phyloP scores from a whole-genome alignment of 2,329 filamentous ascomycete species.

The Penicillium sp. region DNA sequence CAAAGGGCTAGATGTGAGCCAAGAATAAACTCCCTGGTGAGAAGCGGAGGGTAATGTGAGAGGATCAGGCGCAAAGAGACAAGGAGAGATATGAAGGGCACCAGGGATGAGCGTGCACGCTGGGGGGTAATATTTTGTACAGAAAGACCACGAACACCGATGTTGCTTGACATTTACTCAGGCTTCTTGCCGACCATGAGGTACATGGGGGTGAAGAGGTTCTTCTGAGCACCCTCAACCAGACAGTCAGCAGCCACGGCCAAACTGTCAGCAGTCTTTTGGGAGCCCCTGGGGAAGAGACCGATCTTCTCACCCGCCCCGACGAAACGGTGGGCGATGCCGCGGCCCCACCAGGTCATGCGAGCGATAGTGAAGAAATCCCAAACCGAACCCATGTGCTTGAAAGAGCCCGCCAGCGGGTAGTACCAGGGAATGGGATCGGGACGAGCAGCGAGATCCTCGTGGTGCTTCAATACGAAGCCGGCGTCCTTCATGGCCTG shows the following conservation, averaged over 20 bases:
- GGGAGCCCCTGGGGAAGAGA: constrained; percentile 75
- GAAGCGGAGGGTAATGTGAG: constrained; percentile 9
- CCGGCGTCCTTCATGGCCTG: constrained; percentile 81
- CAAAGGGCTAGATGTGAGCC: constrained; percentile 4
- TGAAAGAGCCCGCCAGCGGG: constrained; percentile 79
- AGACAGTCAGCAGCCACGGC: constrained; percentile 77
- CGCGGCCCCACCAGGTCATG: constrained; percentile 82
- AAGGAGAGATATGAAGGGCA: constrained; percentile 14
- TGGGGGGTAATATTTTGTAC: constrained; percentile 10
- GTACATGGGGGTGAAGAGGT: constrained; percentile 99
- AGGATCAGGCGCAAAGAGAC: constrained; percentile 3
- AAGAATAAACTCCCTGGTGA: constrained; percentile 6
- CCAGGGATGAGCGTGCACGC: constrained; percentile 14
- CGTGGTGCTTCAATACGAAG: constrained; percentile 76
- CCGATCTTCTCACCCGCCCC: constrained; percentile 70
- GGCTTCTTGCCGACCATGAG: constrained; percentile 93
- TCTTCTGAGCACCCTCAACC: constrained; percentile 78
- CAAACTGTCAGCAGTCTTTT: constrained; percentile 91
- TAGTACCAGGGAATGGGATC: constrained; percentile 90
- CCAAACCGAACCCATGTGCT: constrained; percentile 72
- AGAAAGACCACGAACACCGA: constrained; percentile 3
- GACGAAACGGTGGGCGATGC: constrained; percentile 70
- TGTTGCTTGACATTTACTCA: constrained; percentile 29
- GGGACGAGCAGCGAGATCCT: constrained; percentile 76
- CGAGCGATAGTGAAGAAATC: constrained; percentile 80